These are phyloP conservation scores for Melaleuca alternifolia DNA, from an alignment of 345 rosid genomes.

Conservation along the genomic window DNA sequence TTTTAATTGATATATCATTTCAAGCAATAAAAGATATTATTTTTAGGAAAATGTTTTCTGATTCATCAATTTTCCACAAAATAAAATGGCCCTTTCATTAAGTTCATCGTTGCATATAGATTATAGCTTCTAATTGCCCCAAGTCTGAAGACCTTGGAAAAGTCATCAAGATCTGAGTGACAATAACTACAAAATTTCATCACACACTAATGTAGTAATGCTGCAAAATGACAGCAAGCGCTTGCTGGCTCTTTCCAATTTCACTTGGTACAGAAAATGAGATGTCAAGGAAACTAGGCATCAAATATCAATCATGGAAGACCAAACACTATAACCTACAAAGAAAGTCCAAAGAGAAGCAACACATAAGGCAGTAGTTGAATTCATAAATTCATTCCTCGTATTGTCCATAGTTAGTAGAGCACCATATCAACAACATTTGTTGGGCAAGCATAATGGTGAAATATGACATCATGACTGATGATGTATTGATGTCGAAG, in stretches of 20 bases:
- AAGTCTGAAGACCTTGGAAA: not conserved
- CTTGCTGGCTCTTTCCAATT: not conserved
- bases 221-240: not conserved
- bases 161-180: not conserved
- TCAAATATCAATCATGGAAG: not conserved
- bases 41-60: too few relatives aligned
- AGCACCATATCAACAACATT: not conserved
- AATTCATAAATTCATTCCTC: not conserved
- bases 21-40: too few relatives aligned
- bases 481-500: not conserved
- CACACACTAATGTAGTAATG: not conserved
- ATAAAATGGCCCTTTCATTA: not conserved
- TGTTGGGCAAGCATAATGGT: not conserved
- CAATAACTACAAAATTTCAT: not conserved
- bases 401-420: not conserved
- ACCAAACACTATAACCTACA: not conserved
- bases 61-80: too few relatives aligned
- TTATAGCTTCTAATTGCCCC: not conserved
- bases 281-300: not conserved
- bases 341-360: not conserved
- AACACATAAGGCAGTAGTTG: not conserved
- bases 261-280: not conserved
- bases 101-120: not conserved
- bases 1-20: too few relatives aligned
- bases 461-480: not conserved